Evolutionary conservation across 345 rosid genomes (phyloP), one percentile per base, ranked within the genome.

Genomic region (Syzygium jambos): DNA sequence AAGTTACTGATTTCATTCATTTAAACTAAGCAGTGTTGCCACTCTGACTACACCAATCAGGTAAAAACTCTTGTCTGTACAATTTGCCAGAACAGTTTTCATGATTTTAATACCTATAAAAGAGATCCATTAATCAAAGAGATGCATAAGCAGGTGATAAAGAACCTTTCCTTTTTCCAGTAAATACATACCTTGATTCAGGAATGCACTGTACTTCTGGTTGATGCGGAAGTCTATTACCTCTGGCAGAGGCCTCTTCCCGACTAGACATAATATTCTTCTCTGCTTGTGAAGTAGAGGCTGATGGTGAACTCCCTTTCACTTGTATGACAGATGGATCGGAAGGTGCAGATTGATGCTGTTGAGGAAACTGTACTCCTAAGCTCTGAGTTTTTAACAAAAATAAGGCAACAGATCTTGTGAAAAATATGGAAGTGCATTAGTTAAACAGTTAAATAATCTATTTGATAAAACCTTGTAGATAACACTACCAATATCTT

Each of bases 341-440:
- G 3, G 89, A n/a, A 85, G 88, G 87, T 43, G 78, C 68, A 65
- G 88, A 86, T 21, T 52, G 88, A 52, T 94, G 87, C 86, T 96
- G 92, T 87, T 93, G 97, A 85, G 98, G 93, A 92, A 97, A 96
- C 86, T 95, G 92, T 85, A 97, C 98, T 87, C 99, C 99, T 38
- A 97, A 94, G 78, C 90, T 87, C 99, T 97, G 95, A 73, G 85
- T 87, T 84, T 87, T 84, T n/a, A 85, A 51, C 56, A 53, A 52
- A 49, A 21, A 68, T 54, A 84, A 77, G 78, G 63, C 30, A 61
- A 29, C 3, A 43, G 21, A 41, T 88, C n/a, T 68, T 53, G 56
- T 30, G 51, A 22, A 21, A 41, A 46, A 87, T 51, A 87, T 22
- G 56, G 55, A 49, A 49, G 55, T 83, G 56, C 85, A 21, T 38